These are phyloP conservation scores for Carex parvula DNA, from an alignment of 176 grass and related monocot genomes.

Conservation along the genomic window DNA sequence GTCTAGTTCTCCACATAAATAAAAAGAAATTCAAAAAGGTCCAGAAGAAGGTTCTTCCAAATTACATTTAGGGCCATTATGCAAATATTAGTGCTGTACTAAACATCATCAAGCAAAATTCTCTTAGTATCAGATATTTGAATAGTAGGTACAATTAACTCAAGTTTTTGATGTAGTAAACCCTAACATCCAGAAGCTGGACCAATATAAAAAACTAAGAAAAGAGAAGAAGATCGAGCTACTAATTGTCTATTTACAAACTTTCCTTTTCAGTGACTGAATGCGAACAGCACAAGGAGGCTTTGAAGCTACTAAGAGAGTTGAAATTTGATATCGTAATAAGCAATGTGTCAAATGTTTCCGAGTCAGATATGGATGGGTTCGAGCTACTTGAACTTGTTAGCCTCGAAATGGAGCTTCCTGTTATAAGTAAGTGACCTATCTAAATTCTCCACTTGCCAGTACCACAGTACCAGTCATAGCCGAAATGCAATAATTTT, in stretches of 20 bases:
- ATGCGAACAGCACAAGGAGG: constrained; percentile 54
- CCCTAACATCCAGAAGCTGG: background rate
- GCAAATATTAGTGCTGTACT: background rate
- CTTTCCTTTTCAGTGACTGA: constrained; percentile 54
- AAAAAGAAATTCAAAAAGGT: background rate
- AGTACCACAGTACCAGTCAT: background rate
- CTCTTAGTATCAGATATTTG: constrained; percentile 5
- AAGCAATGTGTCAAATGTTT: constrained; percentile 58
- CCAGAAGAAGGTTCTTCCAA: background rate
- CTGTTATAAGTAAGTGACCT: constrained; percentile 78
- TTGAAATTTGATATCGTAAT: constrained; percentile 92
- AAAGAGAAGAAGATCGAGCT: background rate
- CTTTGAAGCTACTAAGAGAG: constrained; percentile 63
- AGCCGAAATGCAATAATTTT: background rate
- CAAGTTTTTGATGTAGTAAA: background rate
- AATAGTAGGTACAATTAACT: background rate
- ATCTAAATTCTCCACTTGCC: background rate
- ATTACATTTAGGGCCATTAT: background rate
- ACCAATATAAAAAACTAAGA: background rate
- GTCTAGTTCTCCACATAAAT: background rate
- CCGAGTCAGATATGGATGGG: constrained; percentile 71
- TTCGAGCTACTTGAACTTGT: constrained; percentile 81
- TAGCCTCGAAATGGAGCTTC: constrained; percentile 91
- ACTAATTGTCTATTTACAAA: constrained; percentile 24
- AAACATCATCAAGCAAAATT: background rate